These are phyloP conservation scores for Coemansia sp. DNA, from an alignment of 192 early-diverging fungal species.

Conservation along the genomic window DNA sequence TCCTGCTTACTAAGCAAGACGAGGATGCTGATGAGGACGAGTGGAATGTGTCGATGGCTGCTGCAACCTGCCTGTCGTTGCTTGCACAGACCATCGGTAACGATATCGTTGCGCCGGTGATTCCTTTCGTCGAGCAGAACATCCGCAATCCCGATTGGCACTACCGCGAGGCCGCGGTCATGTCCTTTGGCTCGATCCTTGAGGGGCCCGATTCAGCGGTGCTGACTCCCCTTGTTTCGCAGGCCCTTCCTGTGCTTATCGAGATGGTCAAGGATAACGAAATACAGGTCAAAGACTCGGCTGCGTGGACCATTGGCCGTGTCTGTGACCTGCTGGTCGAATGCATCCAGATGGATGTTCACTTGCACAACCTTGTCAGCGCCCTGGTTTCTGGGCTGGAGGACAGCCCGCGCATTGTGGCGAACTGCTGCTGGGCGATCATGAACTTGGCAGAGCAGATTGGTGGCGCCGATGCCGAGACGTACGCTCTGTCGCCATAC, in stretches of 20 bases:
- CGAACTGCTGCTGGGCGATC: conserved; percentile 95
- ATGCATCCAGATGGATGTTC: conserved; percentile 72
- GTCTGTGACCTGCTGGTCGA: conserved; percentile 81
- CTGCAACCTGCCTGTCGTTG: conserved; percentile 89
- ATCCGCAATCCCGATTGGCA: conserved; percentile 88
- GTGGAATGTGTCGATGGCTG: conserved; percentile 98
- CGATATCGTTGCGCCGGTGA: conserved; percentile 76
- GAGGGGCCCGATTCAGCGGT: conserved; percentile 78
- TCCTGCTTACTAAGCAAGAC: conserved; percentile 92
- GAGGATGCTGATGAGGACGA: conserved; percentile 99
- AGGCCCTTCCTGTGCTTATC: conserved; percentile 87
- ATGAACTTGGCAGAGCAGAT: conserved; percentile 91
- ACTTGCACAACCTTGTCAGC: conserved; percentile 68
- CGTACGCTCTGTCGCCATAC: conserved; percentile 76
- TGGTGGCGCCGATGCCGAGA: conserved; percentile 59
- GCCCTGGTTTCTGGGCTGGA: conserved; percentile 80
- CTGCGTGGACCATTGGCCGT: conserved; percentile 98
- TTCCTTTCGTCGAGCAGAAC: conserved; percentile 88
- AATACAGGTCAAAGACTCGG: conserved; percentile 92
- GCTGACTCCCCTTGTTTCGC: conserved; percentile 69
- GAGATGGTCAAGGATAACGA: conserved; percentile 84
- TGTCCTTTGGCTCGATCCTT: conserved; percentile 98
- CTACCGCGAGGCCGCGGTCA: conserved; percentile 93
- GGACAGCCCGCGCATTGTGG: conserved; percentile 86
- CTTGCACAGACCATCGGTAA: conserved; percentile 83